A percentile compares a stretch with the other conserved stretches of the same genome.
Conservation (phyloP, 2,329 filamentous ascomycete genomes). For the Colletotrichum spinosum region DNA sequence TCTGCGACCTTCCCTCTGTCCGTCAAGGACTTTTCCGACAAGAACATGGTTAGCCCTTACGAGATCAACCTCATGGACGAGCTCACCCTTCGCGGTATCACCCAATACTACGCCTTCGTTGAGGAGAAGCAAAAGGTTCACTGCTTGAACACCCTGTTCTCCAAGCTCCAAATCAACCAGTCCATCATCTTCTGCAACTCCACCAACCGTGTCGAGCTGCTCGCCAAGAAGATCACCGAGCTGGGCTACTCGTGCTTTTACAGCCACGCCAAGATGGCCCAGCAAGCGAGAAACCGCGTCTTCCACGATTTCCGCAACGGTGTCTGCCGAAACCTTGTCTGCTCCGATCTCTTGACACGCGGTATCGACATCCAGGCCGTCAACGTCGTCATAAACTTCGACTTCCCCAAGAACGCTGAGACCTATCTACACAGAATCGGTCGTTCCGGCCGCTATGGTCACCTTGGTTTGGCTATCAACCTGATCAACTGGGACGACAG, state of each 20-base stretch:
- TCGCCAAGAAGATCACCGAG: conserved; percentile 99
- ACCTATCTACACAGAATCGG: conserved; percentile 99
- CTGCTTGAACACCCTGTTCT: conserved; percentile 98
- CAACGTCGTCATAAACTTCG: conserved; percentile 99
- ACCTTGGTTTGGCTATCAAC: conserved; percentile 97
- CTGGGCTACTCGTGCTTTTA: conserved; percentile 99
- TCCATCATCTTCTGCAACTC: conserved; percentile 99
- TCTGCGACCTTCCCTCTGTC: conserved; percentile 97
- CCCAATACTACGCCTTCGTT: conserved; percentile 98
- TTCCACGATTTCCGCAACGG: conserved; percentile 99
- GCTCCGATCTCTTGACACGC: conserved; percentile 95
- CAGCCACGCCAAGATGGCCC: conserved; percentile 97
- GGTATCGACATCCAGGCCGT: conserved; percentile 99
- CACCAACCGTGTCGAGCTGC: conserved; percentile 95
- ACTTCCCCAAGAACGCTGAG: conserved; percentile 99
- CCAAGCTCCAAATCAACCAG: conserved; percentile 99
- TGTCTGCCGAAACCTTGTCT: conserved; percentile 97
- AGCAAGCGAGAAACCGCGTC: conserved; percentile 95
- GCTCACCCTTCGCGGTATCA: conserved; percentile 96
- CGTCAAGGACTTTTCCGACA: conserved; percentile 97
- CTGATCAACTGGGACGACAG: conserved; percentile 99
- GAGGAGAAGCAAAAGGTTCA: conserved; percentile 99
- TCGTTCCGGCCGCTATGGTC: conserved; percentile 95
- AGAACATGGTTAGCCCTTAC: conserved; percentile 95
- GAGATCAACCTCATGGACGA: conserved; percentile 99